phyloP scores from a whole-genome alignment of 2,329 filamentous ascomycete genomes.

The Orbilia blumenaviensis region DNA sequence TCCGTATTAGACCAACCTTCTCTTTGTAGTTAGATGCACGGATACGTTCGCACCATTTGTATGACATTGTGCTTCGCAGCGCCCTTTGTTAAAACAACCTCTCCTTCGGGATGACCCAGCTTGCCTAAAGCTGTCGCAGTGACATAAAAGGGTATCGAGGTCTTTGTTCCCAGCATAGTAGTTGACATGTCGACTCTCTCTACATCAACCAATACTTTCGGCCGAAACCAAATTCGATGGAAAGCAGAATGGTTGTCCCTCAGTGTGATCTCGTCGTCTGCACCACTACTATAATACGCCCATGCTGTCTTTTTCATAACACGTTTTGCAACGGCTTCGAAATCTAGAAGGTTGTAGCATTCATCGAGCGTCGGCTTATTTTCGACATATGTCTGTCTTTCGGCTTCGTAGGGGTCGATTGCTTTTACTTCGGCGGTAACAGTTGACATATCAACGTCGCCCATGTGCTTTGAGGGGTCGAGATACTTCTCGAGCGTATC shows the following conservation, averaged over 20 bases:
- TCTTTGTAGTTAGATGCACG: not conserved
- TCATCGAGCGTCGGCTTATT: constrained; percentile 82
- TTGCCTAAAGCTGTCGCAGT: constrained; percentile 96
- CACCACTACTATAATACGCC: constrained; percentile 83
- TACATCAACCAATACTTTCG: constrained; percentile 86
- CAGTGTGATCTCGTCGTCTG: constrained; percentile 70
- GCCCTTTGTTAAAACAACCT: constrained; percentile 86
- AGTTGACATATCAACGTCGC: constrained; percentile 86
- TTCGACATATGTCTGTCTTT: constrained; percentile 76
- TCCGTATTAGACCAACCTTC: not conserved
- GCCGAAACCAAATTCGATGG: constrained; percentile 97
- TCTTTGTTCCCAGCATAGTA: constrained; percentile 90
- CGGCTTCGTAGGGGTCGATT: constrained; percentile 75
- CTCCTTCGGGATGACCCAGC: constrained; percentile 90
- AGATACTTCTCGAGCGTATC: constrained; percentile 89
- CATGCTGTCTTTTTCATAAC: constrained; percentile 97
- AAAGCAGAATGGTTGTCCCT: constrained; percentile 95
- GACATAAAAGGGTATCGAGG: constrained; percentile 90
- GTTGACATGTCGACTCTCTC: constrained; percentile 85
- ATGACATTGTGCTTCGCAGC: constrained; percentile 86
- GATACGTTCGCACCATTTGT: constrained; percentile 73
- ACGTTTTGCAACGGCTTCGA: constrained; percentile 87
- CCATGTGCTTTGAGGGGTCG: constrained; percentile 83
- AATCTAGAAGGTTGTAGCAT: constrained; percentile 94
- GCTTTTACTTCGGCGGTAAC: constrained; percentile 74